These are phyloP conservation scores for Cryphonectria japonica DNA, from an alignment of 2,329 filamentous ascomycete genomes.

Conservation along the genomic window DNA sequence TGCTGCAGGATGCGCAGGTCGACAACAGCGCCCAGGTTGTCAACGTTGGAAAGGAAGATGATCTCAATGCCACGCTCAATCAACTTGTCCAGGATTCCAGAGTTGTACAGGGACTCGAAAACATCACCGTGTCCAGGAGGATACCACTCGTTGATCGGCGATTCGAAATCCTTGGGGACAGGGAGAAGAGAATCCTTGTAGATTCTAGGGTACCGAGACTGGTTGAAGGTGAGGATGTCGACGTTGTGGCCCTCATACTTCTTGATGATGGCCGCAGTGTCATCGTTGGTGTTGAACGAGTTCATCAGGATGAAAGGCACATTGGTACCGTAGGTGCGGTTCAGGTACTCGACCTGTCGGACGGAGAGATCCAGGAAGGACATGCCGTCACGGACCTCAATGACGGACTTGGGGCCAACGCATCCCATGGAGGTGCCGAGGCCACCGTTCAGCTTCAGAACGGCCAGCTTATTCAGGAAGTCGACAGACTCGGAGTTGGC, in stretches of 20 bases:
- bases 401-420: constrained; percentile 98
- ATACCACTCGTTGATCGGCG: constrained; percentile 95
- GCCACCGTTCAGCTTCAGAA: constrained; percentile 99
- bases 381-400: constrained; percentile 99
- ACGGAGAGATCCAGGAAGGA: constrained; percentile 99
- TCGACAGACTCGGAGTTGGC: constrained; percentile 87
- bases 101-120: constrained; percentile 99
- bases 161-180: constrained; percentile 86
- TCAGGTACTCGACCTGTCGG: constrained; percentile 98
- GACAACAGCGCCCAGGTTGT: constrained; percentile 97
- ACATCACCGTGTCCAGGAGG: constrained; percentile 99
- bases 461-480: constrained; percentile 96
- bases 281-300: constrained; percentile 99
- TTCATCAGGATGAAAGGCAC: constrained; percentile 99
- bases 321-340: constrained; percentile 96
- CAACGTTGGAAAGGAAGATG: constrained; percentile 98
- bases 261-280: constrained; percentile 99
- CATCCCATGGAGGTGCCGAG: constrained; percentile 99
- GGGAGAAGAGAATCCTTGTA: constrained; percentile 98
- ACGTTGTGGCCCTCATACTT: constrained; percentile 99
- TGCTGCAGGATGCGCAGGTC: constrained; percentile 98
- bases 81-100: constrained; percentile 94
- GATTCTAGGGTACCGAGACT: constrained; percentile 97
- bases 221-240: constrained; percentile 99
- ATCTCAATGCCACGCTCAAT: constrained; percentile 94